These are phyloP conservation scores for Myxozyma kluyveri DNA, from an alignment of 805 yeast genomes.

Conservation along the genomic window DNA sequence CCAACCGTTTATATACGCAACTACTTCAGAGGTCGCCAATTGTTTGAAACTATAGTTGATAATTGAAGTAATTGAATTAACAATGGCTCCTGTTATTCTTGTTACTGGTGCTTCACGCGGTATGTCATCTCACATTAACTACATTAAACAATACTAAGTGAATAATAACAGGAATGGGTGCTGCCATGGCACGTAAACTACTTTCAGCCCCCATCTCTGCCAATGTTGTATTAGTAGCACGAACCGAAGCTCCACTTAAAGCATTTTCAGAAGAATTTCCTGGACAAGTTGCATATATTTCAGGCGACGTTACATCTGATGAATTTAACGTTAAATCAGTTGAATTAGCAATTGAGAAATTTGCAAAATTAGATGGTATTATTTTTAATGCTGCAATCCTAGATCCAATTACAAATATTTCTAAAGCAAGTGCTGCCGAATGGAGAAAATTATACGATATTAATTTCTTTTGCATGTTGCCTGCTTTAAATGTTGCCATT, in stretches of 20 bases:
- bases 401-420: slow-evolving; percentile 65
- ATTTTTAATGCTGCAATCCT: slow-evolving; percentile 73
- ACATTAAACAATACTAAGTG: neutral
- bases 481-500: slow-evolving; percentile 42
- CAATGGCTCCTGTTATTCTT: slow-evolving; percentile 26
- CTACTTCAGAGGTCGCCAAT: too few species aligned
- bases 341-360: slow-evolving; percentile 44
- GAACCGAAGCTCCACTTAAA: slow-evolving; percentile 17
- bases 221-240: slow-evolving; percentile 45
- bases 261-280: slow-evolving; percentile 26
- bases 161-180: slow-evolving; percentile 51
- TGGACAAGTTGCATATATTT: slow-evolving; percentile 35
- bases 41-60: too few species aligned
- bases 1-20: too few species aligned
- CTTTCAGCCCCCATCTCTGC: slow-evolving; percentile 40
- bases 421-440: slow-evolving; percentile 48
- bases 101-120: slow-evolving; percentile 44
- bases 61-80: too few species aligned
- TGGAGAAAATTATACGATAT: slow-evolving; percentile 71
- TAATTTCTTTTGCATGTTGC: slow-evolving; percentile 73
- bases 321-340: slow-evolving; percentile 42
- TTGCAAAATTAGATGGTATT: slow-evolving; percentile 48
- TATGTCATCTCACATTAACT: slow-evolving; percentile 2
- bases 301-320: slow-evolving; percentile 55
- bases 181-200: slow-evolving; percentile 57